Base-by-base conservation (phyloP, 495 filamentous ascomycete species). In the Xeromyces bisporus region DNA sequence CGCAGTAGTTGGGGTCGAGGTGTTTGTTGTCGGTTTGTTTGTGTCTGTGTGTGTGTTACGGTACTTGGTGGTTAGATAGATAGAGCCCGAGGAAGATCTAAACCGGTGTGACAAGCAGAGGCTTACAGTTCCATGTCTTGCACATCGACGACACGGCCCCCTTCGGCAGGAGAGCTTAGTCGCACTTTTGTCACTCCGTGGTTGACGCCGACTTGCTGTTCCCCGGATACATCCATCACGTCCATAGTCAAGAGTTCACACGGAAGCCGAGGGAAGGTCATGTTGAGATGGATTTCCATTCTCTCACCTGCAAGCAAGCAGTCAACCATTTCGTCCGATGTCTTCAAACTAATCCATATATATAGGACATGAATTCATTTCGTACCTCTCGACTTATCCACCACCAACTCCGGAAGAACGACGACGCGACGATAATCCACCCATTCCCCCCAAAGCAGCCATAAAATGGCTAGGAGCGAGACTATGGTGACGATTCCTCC, bases 261-360 rank as follows among this genome's bases (percentile, higher is more conserved):
- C 18, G 89, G 89, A 18, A 97, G 64, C 18, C 75, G 75, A 3
- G 91, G 89, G 55, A 97, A 97, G 12, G 81, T 87, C 40, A 97
- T 81, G 64, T 97, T 97, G 60, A 97, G 68, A 52, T 93, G 84
- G 38, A 97, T 97, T 44, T 96, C 89, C 82, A 97, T 93, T 51
- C 84, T 78, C 62, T 97, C 82, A 43, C 82, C 81, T 87, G 43
- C 42, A 34, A n/a, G 29, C 7, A 23, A 26, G 29, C 16, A 15
- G 31, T 37, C 29, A 39, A 30, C 24, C 26, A 20, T 35, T 34
- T 12, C 20, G 11, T 28, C 13, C 6, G 41, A 30, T 62, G 87
- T 84, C 82, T 80, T 91, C 66, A 33, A 83, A 83, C 56, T 94
- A 96, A 50, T 97, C 89, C 2, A 97, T n/a, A n/a, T n/a, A n/a